These are phyloP conservation scores for Euphorbia tirucalli DNA, from an alignment of 345 rosid species.

Conservation along the genomic window DNA sequence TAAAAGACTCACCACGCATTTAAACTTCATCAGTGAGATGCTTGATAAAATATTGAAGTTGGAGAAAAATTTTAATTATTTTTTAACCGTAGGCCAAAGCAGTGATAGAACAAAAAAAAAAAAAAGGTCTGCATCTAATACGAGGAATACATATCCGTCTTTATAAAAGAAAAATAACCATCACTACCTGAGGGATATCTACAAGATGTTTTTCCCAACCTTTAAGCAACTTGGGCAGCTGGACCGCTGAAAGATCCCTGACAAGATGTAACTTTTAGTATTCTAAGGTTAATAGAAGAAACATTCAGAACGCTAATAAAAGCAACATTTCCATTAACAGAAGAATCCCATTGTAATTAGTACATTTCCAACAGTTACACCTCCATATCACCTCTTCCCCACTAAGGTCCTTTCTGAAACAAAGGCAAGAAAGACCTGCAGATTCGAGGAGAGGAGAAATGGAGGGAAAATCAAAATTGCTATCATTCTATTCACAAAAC, in stretches of 20 bases:
- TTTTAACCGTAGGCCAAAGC: conserved; percentile 6
- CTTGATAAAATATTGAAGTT: neutral
- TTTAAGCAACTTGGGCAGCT: conserved; percentile 50
- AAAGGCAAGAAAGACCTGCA: neutral
- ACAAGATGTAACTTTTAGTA: conserved; percentile 31
- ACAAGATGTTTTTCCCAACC: conserved; percentile 61
- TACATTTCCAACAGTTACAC: neutral
- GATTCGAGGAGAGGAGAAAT: neutral
- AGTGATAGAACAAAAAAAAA: neutral
- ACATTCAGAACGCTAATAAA: neutral
- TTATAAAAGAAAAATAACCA: neutral
- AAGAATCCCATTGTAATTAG: neutral
- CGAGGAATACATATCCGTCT: neutral
- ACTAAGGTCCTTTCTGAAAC: too few relatives aligned
- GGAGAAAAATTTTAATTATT: neutral
- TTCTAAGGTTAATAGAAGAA: conserved; percentile 7
- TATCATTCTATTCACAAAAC: neutral
- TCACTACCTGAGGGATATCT: conserved; percentile 53
- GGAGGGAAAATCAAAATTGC: neutral
- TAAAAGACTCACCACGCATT: neutral
- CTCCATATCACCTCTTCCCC: too few relatives aligned
- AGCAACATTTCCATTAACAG: neutral
- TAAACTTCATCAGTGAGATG: neutral
- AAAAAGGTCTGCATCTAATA: neutral
- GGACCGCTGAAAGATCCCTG: conserved; percentile 70